These are phyloP conservation scores for Sporothrix phasma DNA, from an alignment of 2,329 filamentous ascomycete species.

Conservation along the genomic window DNA sequence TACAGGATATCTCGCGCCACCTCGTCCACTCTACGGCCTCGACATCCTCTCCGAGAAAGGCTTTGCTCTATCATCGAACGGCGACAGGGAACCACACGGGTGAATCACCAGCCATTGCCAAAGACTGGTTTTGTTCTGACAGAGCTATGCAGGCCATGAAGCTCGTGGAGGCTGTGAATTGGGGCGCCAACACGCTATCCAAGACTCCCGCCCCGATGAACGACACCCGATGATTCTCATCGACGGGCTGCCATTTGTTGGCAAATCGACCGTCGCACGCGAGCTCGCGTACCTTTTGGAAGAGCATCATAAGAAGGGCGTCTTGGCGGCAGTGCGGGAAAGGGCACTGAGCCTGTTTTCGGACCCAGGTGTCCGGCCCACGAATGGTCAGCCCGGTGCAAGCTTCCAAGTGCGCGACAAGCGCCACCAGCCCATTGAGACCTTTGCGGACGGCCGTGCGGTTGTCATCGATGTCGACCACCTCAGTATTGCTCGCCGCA, in stretches of 20 bases:
- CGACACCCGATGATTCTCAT: constrained; percentile 10
- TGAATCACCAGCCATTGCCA: background rate
- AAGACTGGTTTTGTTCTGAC: background rate
- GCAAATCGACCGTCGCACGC: constrained; percentile 13
- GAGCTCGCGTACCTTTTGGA: constrained; percentile 6
- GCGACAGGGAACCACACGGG: background rate
- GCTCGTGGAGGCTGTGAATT: background rate
- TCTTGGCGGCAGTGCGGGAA: background rate
- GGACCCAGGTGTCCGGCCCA: background rate
- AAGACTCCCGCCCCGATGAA: background rate
- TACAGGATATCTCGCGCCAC: background rate
- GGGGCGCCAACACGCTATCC: background rate
- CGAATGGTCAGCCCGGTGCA: background rate
- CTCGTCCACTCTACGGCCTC: background rate
- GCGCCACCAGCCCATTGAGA: background rate
- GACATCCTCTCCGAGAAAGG: background rate
- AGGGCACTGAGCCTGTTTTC: background rate
- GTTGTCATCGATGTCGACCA: background rate
- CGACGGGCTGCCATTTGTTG: constrained; percentile 8
- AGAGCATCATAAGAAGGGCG: background rate
- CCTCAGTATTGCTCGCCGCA: background rate
- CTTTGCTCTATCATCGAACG: background rate
- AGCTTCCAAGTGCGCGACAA: background rate
- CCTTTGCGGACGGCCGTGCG: background rate
- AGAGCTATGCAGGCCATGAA: background rate